Evolutionary conservation across 768 basidiomycete species (phyloP), one percentile per base, ranked within the genome.

Genomic region (Rhizopogon vinicolor): DNA sequence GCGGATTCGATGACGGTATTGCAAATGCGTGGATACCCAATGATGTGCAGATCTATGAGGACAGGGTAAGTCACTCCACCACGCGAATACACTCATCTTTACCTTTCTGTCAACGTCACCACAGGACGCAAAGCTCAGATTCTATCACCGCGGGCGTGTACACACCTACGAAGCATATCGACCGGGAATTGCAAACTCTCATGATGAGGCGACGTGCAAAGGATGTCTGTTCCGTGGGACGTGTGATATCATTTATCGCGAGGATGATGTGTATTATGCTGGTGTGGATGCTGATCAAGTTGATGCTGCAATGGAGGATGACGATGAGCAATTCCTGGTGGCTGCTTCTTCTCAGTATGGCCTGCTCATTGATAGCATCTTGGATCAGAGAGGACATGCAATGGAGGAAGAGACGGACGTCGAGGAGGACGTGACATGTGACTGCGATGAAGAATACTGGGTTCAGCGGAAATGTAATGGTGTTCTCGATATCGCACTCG

Each of bases 401-500:
- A 22, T 22, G 22, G 2, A 22, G 22, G 22, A 22, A 22, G 22
- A 22, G 1, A 22, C 22, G 22, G 22, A 22, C 22, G 22, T 22
- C 22, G 22, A 22, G 22, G 22, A 2, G 22, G 22, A 22, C 22
- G 22, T 22, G 22, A 22, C 22, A 2, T 22, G 22, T 22, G 22
- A 22, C 22, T 22, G 22, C 22, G 22, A 22, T 22, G 22, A 22
- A 22, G 22, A 22, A 22, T 22, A 22, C 22, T 22, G 22, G 22
- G 22, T 22, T 22, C 22, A 22, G 22, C 22, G 22, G 22, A 22
- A 22, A 22, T 22, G 22, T 22, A 65, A 72, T 31, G 86, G 87
- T 1, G 75, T 87, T 5, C 69, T 68, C 52, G 87, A 89, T 60
- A 79, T 85, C 44, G 72, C 87, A 31, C 66, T 89, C 58, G 80